Conservation (phyloP, 208 protist genomes). For the Leishmania amazonensis region DNA sequence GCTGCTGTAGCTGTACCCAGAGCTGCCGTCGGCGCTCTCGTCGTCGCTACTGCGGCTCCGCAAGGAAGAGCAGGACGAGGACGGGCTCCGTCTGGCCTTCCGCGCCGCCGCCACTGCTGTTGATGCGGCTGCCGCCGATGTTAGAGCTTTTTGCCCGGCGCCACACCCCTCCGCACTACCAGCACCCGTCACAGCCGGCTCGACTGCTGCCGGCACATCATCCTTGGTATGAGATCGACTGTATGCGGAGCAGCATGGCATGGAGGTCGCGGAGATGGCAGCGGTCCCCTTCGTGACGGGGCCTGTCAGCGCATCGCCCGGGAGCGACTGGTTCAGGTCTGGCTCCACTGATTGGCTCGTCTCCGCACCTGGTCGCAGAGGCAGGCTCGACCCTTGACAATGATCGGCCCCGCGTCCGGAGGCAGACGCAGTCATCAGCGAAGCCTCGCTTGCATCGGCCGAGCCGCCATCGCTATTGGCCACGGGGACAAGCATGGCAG, state of each 20-base stretch:
- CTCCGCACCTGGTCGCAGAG: background rate
- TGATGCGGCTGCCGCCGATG: background rate
- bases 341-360: conserved; percentile 9
- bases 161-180: background rate
- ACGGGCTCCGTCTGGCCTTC: background rate
- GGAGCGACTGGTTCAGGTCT: background rate
- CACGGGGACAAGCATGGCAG: background rate
- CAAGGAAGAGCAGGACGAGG: conserved; percentile 35
- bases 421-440: background rate
- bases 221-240: conserved; percentile 6
- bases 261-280: conserved; percentile 7
- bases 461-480: background rate
- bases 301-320: background rate
- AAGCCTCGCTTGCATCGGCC: background rate
- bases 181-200: background rate
- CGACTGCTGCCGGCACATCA: background rate
- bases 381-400: background rate
- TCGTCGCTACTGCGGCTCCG: conserved; percentile 29
- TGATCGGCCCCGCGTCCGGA: background rate
- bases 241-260: conserved; percentile 18
- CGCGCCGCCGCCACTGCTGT: background rate
- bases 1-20: conserved; percentile 31
- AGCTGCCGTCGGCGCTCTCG: conserved; percentile 31
- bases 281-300: background rate
- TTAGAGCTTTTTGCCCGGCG: background rate